These are phyloP conservation scores for Rhamnella rubrinervis DNA, from an alignment of 331 rosid genomes.

Conservation along the genomic window DNA sequence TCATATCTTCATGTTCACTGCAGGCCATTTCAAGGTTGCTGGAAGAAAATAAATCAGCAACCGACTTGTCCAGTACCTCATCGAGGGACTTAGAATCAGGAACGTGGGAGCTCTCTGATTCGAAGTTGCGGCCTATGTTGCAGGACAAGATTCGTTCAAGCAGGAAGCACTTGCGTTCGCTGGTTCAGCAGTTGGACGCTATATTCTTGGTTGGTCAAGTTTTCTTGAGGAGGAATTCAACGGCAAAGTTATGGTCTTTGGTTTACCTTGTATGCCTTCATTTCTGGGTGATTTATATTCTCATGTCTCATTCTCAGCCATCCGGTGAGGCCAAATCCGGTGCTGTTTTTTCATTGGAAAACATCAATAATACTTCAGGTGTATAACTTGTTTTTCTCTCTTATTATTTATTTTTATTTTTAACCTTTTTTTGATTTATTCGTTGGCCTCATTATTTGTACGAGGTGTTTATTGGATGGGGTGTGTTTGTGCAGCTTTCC, in stretches of 20 bases:
- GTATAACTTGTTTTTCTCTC: constrained; percentile 18
- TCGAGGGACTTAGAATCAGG: constrained; percentile 80
- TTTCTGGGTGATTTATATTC: constrained; percentile 86
- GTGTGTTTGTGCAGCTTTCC: constrained; percentile 16
- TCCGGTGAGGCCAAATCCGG: constrained; percentile 68
- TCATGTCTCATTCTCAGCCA: constrained; percentile 62
- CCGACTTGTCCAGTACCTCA: constrained; percentile 30
- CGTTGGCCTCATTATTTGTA: constrained; percentile 27
- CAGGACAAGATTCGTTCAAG: constrained; percentile 70
- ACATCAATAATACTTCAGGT: constrained; percentile 67
- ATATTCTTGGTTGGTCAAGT: constrained; percentile 69
- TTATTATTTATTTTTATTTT: neutral
- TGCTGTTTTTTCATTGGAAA: constrained; percentile 82
- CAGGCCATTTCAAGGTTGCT: constrained; percentile 76
- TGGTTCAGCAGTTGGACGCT: constrained; percentile 73
- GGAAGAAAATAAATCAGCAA: constrained; percentile 58
- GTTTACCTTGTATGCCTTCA: constrained; percentile 87
- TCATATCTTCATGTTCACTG: constrained; percentile 6
- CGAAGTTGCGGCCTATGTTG: constrained; percentile 62
- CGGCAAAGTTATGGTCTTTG: constrained; percentile 74
- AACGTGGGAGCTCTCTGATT: constrained; percentile 58
- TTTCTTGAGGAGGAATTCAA: constrained; percentile 69
- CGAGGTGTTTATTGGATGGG: constrained; percentile 30
- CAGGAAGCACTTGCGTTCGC: constrained; percentile 71
- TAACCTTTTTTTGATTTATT: neutral